Conservation (phyloP, 2,329 filamentous ascomycete genomes). For the Fusarium vanettenii region DNA sequence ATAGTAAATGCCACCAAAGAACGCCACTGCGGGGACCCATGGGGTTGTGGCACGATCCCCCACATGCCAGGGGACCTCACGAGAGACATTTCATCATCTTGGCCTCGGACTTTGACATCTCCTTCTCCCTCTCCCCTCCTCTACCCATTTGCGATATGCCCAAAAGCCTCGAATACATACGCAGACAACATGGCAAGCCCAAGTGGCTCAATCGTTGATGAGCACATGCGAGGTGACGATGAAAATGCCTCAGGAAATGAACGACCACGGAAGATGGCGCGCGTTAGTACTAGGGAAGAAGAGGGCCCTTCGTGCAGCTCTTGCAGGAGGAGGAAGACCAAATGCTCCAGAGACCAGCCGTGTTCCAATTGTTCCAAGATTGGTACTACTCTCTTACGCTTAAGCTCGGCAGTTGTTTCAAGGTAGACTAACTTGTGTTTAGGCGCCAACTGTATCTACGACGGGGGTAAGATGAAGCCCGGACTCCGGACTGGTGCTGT, state of each 20-base stretch:
- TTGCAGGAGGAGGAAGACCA: constrained; percentile 1
- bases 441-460: constrained; percentile 49
- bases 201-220: not conserved
- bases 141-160: not conserved
- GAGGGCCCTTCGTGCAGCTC: constrained; percentile 1
- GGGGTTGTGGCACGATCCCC: not conserved
- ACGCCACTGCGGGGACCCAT: not conserved
- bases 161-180: not conserved
- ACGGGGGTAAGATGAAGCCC: constrained; percentile 47
- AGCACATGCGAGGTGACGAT: not conserved
- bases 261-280: not conserved
- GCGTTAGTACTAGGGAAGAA: not conserved
- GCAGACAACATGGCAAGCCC: not conserved
- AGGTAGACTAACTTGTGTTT: not conserved
- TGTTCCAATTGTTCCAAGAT: not conserved
- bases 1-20: not conserved
- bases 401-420: no score
- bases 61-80: not conserved
- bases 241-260: not conserved
- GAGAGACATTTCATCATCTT: not conserved
- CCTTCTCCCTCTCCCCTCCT: not conserved
- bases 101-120: not conserved
- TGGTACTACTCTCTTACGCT: not conserved
- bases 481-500: constrained; percentile 50
- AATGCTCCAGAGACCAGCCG: constrained; percentile 4